phyloP scores from a whole-genome alignment of 805 yeast genomes.

The Wickerhamomyces kurtzmanii region DNA sequence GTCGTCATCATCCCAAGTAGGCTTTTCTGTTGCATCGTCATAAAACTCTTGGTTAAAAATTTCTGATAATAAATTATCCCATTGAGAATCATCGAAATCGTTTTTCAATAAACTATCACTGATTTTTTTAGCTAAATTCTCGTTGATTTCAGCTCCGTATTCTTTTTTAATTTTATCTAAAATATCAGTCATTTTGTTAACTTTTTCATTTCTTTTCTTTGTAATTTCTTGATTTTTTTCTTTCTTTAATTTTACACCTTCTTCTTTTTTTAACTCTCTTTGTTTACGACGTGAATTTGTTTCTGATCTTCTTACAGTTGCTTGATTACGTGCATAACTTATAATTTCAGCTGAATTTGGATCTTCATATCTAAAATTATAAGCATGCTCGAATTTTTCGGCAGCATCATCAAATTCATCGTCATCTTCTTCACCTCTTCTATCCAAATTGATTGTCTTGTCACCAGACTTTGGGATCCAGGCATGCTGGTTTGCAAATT shows the following conservation, averaged over 20 bases:
- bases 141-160: slow-evolving; percentile 39
- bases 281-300: slow-evolving; percentile 69
- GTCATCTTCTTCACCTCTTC: slow-evolving; percentile 41
- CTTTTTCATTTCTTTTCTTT: slow-evolving; percentile 65
- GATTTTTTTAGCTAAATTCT: slow-evolving; percentile 50
- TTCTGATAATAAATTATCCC: slow-evolving; percentile 83
- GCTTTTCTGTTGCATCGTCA: slow-evolving; percentile 42
- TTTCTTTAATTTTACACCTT: slow-evolving; percentile 37
- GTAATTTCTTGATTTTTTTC: slow-evolving; percentile 52
- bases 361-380: slow-evolving; percentile 92
- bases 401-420: slow-evolving; percentile 89
- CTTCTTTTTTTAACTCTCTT: slow-evolving; percentile 61
- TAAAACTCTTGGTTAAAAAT: slow-evolving; percentile 83
- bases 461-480: slow-evolving; percentile 80
- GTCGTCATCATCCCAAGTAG: slow-evolving; percentile 58
- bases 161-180: slow-evolving; percentile 29
- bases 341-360: slow-evolving; percentile 85
- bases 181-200: slow-evolving; percentile 69
- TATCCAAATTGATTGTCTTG: slow-evolving; percentile 41
- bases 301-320: slow-evolving; percentile 78
- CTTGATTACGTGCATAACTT: slow-evolving; percentile 91
- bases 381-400: slow-evolving; percentile 84
- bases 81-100: slow-evolving; percentile 82
- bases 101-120: slow-evolving; percentile 73
- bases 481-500: slow-evolving; percentile 67